These are phyloP conservation scores for Pseudogymnoascus sp. DNA, from an alignment of 2,329 filamentous ascomycete species.

Conservation along the genomic window DNA sequence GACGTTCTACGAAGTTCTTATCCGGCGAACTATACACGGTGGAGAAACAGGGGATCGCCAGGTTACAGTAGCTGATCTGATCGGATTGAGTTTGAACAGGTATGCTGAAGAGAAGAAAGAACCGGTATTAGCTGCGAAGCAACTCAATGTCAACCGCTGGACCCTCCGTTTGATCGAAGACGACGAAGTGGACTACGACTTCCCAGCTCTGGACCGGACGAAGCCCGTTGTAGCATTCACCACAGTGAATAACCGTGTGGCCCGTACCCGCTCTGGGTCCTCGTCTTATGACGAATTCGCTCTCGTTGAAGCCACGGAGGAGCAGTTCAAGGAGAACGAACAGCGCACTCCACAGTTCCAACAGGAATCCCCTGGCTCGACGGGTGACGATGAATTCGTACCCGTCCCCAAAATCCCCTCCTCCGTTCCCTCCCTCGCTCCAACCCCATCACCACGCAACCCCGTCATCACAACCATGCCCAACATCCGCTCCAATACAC, in stretches of 20 bases:
- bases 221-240: constrained; percentile 71
- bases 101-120: constrained; percentile 71
- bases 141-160: constrained; percentile 74
- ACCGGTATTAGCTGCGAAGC: constrained; percentile 54
- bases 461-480: constrained; percentile 51
- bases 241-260: constrained; percentile 59
- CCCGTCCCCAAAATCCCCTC: constrained; percentile 26
- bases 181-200: constrained; percentile 78
- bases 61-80: constrained; percentile 71
- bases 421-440: constrained; percentile 37
- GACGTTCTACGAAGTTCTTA: constrained; percentile 62
- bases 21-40: constrained; percentile 60
- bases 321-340: constrained; percentile 62
- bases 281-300: constrained; percentile 79
- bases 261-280: constrained; percentile 54
- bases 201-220: constrained; percentile 66
- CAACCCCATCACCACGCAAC: constrained; percentile 37
- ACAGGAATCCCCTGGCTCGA: constrained; percentile 38
- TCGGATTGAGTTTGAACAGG: constrained; percentile 68
- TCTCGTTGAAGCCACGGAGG: constrained; percentile 61
- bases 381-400: constrained; percentile 35
- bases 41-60: constrained; percentile 52
- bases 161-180: constrained; percentile 76
- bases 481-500: constrained; percentile 43
- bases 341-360: constrained; percentile 58